Conservation (phyloP, 164 flowering plant genomes). For the Sextonia rubra region DNA sequence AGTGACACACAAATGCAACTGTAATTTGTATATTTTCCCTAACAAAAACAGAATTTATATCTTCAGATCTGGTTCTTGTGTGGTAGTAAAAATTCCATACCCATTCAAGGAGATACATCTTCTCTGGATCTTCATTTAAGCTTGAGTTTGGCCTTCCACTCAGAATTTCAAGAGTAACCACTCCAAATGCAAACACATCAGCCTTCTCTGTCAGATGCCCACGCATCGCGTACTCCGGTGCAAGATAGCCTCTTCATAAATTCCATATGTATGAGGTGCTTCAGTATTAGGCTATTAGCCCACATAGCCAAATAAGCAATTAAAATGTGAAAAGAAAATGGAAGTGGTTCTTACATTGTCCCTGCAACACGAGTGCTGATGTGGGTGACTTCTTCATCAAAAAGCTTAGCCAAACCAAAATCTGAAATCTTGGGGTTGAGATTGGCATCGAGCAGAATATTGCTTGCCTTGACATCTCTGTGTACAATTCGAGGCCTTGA, state of each 20-base stretch:
- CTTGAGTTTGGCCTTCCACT: conserved; percentile 28
- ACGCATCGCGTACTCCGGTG: conserved; percentile 35
- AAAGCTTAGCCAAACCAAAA: conserved; percentile 23
- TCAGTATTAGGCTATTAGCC: background rate
- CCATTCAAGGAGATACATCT: conserved; percentile 33
- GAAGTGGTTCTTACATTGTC: conserved; percentile 13
- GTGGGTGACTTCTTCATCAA: conserved; percentile 19
- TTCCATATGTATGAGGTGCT: background rate
- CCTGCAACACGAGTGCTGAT: conserved; percentile 22
- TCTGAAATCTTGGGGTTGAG: conserved; percentile 21
- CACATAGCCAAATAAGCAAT: background rate
- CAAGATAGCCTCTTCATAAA: conserved; percentile 21
- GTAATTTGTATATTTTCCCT: background rate
- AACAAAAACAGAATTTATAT: too few relatives aligned
- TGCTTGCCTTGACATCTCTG: conserved; percentile 82
- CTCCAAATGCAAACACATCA: conserved; percentile 34
- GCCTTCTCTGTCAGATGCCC: conserved; percentile 35
- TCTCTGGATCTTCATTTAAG: conserved; percentile 19
- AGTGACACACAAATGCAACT: background rate
- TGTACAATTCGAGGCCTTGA: conserved; percentile 63
- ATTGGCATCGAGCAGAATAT: conserved; percentile 52
- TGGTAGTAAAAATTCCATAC: conserved; percentile 13
- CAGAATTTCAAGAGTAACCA: conserved; percentile 25
- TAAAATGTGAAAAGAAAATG: background rate
- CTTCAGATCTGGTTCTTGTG: background rate